Conservation (phyloP, 2,329 filamentous ascomycete species). For the Stagonosporopsis rhizophila region DNA sequence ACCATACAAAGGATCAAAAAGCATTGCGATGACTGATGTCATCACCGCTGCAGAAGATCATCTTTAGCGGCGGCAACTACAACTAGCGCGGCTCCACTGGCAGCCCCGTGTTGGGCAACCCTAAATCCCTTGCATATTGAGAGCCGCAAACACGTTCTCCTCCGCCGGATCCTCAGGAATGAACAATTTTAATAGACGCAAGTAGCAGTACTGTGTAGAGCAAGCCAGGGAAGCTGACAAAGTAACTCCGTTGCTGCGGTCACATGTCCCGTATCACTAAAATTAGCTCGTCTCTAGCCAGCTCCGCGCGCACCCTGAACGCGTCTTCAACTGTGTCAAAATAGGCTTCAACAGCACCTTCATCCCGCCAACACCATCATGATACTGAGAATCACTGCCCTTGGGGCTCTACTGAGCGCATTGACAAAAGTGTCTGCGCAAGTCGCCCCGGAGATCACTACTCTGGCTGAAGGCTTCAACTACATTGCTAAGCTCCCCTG, state of each 20-base stretch:
- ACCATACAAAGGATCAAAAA: neutral
- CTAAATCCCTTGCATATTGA: neutral
- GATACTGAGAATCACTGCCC: conserved; percentile 16
- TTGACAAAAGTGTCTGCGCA: conserved; percentile 18
- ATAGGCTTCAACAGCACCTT: neutral
- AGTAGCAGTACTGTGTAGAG: neutral
- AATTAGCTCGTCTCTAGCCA: conserved; percentile 15
- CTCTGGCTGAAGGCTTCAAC: conserved; percentile 40
- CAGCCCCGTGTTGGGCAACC: neutral
- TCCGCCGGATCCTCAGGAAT: neutral
- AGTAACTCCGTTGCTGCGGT: neutral
- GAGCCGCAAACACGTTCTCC: neutral
- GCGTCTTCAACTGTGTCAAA: conserved; percentile 21
- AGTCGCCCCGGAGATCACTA: conserved; percentile 41
- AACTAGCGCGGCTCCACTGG: conserved; percentile 1
- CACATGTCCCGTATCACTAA: conserved; percentile 14
- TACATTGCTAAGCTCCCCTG: conserved; percentile 45
- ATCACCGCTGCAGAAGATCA: conserved; percentile 11
- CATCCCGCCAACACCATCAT: conserved; percentile 15
- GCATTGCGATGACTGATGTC: conserved; percentile 10
- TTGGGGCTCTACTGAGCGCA: conserved; percentile 12
- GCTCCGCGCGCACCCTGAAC: conserved; percentile 2
- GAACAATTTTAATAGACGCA: neutral
- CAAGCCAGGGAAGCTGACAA: neutral
- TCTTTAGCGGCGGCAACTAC: conserved; percentile 16